These are phyloP conservation scores for Tilletiaria anomala DNA, from an alignment of 1,284 basidiomycete genomes.

Conservation along the genomic window DNA sequence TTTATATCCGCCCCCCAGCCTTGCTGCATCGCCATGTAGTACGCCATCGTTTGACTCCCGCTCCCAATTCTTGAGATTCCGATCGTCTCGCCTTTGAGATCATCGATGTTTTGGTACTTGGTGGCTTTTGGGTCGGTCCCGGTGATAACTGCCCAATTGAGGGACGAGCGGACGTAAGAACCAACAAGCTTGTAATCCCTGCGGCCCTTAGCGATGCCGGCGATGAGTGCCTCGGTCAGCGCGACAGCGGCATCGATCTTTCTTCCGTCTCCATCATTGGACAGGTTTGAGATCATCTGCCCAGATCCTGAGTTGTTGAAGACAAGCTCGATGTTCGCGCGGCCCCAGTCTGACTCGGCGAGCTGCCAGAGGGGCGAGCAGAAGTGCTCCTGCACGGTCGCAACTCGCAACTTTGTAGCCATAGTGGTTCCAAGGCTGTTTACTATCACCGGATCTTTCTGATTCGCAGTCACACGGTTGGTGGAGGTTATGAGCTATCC, in stretches of 20 bases:
- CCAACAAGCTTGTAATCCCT: slow-evolving; percentile 79
- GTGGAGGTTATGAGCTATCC: too few species aligned
- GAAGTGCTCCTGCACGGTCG: slow-evolving; percentile 31
- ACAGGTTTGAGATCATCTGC: slow-evolving; percentile 31
- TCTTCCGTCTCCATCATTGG: slow-evolving; percentile 9
- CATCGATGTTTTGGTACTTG: slow-evolving; percentile 55
- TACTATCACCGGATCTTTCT: too few species aligned
- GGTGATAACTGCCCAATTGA: slow-evolving; percentile 60
- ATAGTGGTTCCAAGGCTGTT: too few species aligned
- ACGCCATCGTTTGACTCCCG: slow-evolving; percentile 60
- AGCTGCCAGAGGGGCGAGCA: slow-evolving; percentile 24
- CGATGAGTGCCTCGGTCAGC: slow-evolving; percentile 81
- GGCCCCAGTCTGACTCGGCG: slow-evolving; percentile 23
- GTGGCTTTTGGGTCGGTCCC: slow-evolving; percentile 49
- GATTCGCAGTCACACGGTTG: too few species aligned
- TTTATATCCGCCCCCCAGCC: slow-evolving; percentile 10
- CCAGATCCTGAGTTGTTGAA: slow-evolving; percentile 30
- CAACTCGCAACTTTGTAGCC: not conserved
- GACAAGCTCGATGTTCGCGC: slow-evolving; percentile 21
- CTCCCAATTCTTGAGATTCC: slow-evolving; percentile 73
- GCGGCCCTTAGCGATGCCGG: slow-evolving; percentile 70
- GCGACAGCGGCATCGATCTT: slow-evolving; percentile 49
- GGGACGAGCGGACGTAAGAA: slow-evolving; percentile 56
- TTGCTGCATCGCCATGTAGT: slow-evolving; percentile 70
- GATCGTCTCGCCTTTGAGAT: slow-evolving; percentile 65